A percentile compares a stretch with the other conserved stretches of the same genome.
phyloP scores from a whole-genome alignment of 306 rosid genomes.

The Abrus precatorius region DNA sequence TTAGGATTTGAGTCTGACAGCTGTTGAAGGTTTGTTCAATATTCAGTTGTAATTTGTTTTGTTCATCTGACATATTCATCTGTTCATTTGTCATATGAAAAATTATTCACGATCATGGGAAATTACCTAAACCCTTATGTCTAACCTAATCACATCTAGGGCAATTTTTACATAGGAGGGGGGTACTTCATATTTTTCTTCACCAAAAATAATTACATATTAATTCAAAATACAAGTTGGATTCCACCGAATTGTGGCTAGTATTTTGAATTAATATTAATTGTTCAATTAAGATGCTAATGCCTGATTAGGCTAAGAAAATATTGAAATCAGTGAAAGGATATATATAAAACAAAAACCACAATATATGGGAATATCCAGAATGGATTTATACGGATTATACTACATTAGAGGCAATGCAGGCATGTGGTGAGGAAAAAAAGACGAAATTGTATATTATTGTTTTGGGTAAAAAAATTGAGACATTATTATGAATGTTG shows the following conservation, averaged over 20 bases:
- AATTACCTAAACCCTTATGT: constrained; percentile 31
- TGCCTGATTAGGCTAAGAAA: constrained; percentile 10
- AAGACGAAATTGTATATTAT: constrained; percentile 9
- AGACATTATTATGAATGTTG: constrained; percentile 43
- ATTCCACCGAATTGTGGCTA: constrained; percentile 4
- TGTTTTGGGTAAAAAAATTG: background rate
- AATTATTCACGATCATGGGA: constrained; percentile 21
- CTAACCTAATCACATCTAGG: constrained; percentile 16
- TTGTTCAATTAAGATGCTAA: background rate
- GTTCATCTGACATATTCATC: constrained; percentile 50
- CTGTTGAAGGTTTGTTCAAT: constrained; percentile 58
- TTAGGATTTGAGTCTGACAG: constrained; percentile 63
- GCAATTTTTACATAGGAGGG: constrained; percentile 7
- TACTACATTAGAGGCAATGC: constrained; percentile 45
- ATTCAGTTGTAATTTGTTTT: constrained; percentile 59
- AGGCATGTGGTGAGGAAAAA: constrained; percentile 51
- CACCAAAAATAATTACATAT: constrained; percentile 1
- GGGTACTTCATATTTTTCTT: background rate
- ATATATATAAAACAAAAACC: background rate
- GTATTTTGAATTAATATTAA: too few relatives aligned
- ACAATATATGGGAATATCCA: constrained; percentile 24
- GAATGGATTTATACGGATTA: constrained; percentile 29
- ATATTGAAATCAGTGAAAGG: background rate
- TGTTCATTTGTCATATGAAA: constrained; percentile 34
- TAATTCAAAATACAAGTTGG: background rate